Evolutionary conservation across 352 stramenopile species (phyloP), one percentile per base, ranked within the genome.

Genomic region (Globisporangium mamillatum): DNA sequence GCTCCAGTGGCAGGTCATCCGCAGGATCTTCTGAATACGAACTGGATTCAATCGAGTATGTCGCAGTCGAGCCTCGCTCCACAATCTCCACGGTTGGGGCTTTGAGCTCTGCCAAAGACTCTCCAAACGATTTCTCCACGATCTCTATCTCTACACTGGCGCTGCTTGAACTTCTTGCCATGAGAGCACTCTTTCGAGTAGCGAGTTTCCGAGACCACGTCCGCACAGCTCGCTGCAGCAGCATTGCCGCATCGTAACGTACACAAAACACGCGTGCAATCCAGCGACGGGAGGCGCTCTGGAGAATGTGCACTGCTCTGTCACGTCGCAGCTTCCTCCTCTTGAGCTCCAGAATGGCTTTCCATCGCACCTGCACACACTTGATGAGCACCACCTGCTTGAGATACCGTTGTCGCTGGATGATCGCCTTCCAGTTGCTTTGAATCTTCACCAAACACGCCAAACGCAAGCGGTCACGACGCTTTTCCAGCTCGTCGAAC

Each of bases 401-500:
- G 56, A 60, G 57, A 56, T 77, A 91, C 36, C 68, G 38, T 60
- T 64, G 68, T 1, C 48, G 76, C 32, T 83, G 76, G 14, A 65
- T 53, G 48, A 64, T 72, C 0, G 66, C 65, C 60, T 76, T 79
- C 84, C 84, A 92, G 32, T 60, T 71, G 38, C 75, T 82, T 64
- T 94, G 86, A 27, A 94, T 61, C 54, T 60, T 73, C 3, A 80
- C 63, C 5, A 73, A 71, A 29, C 68, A 81, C 10, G 29, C 60
- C 22, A 54, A 62, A 14, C 91, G 41, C 10, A 78, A 56, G 25
- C 20, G 18, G 27, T 90, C 79, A 12, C 83, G 79, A 22, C 60
- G 72, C 46, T 78, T 76, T 62, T 94, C 86, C 0, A 94, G 64
- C 52, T 76, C 72, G 57, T 94, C 82, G 66, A 91, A 93, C 3